Evolutionary conservation across 1,284 basidiomycete species (phyloP).

Genomic region (Trametes hirsuta): DNA sequence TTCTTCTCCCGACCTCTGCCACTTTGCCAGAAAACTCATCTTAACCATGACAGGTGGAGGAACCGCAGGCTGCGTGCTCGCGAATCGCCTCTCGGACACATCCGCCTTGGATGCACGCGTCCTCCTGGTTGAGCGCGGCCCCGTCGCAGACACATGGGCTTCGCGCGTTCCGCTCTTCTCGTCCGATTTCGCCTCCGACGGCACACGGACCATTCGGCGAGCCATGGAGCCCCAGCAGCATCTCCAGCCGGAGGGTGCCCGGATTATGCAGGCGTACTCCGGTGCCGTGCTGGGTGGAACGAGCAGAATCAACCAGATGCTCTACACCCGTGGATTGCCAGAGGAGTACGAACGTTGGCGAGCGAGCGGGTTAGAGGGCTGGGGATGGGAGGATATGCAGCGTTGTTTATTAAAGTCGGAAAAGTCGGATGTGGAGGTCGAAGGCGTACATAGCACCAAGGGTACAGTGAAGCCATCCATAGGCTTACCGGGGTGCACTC

Average conservation of each 20-base stretch:
- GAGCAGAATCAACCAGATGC: slow-evolving; percentile 42
- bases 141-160: slow-evolving; percentile 37
- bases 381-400: slow-evolving; percentile 41
- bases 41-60: slow-evolving; percentile 29
- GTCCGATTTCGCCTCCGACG: slow-evolving; percentile 25
- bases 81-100: slow-evolving; percentile 33
- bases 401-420: slow-evolving; percentile 39
- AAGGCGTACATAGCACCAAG: slow-evolving; percentile 12
- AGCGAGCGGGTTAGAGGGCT: slow-evolving; percentile 36
- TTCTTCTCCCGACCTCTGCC: background rate
- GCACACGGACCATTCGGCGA: slow-evolving; percentile 31
- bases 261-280: slow-evolving; percentile 16
- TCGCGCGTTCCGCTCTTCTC: slow-evolving; percentile 42
- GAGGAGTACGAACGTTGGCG: slow-evolving; percentile 44
- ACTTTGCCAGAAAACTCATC: background rate
- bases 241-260: slow-evolving; percentile 36
- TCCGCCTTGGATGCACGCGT: slow-evolving; percentile 29
- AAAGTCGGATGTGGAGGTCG: slow-evolving; percentile 15
- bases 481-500: no score
- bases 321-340: slow-evolving; percentile 41
- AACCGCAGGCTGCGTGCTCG: slow-evolving; percentile 42
- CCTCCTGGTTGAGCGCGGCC: slow-evolving; percentile 40
- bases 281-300: slow-evolving; percentile 43
- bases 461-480: background rate
- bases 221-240: slow-evolving; percentile 20